Conservation (phyloP, 257 asterid genomes). For the Plantago ovata region DNA sequence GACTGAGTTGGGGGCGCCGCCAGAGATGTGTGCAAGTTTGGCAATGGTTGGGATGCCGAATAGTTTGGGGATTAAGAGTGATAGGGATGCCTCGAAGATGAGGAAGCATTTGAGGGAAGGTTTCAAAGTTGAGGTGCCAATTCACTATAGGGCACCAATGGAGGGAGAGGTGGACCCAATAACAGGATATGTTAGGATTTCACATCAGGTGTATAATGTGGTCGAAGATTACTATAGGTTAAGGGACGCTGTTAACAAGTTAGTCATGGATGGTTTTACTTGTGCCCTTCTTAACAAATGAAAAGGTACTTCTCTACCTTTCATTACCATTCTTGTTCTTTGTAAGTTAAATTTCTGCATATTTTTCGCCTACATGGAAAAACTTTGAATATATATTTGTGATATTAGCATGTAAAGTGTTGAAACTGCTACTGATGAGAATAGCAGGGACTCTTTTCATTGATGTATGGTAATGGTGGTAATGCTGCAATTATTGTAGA, state of each 20-base stretch:
- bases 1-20: constrained; percentile 63
- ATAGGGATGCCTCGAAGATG: constrained; percentile 48
- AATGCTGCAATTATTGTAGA: no score
- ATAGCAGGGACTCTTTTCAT: no score
- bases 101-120: constrained; percentile 60
- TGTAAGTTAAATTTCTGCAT: background rate
- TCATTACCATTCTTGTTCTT: background rate
- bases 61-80: constrained; percentile 54
- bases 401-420: no score
- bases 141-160: constrained; percentile 46
- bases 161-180: constrained; percentile 45
- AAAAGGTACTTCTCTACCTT: constrained; percentile 20
- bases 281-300: constrained; percentile 38
- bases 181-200: constrained; percentile 83
- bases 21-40: constrained; percentile 81
- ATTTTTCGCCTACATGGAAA: background rate
- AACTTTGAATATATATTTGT: no score
- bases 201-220: constrained; percentile 84
- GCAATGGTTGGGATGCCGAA: constrained; percentile 87
- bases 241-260: constrained; percentile 67
- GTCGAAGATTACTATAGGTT: constrained; percentile 61
- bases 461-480: no score
- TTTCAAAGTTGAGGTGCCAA: constrained; percentile 77
- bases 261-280: constrained; percentile 52
- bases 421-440: no score